Evolutionary conservation across 139 green algal species (phyloP), one percentile per base, ranked within the genome.

Genomic region (Chlorella vulgaris): DNA sequence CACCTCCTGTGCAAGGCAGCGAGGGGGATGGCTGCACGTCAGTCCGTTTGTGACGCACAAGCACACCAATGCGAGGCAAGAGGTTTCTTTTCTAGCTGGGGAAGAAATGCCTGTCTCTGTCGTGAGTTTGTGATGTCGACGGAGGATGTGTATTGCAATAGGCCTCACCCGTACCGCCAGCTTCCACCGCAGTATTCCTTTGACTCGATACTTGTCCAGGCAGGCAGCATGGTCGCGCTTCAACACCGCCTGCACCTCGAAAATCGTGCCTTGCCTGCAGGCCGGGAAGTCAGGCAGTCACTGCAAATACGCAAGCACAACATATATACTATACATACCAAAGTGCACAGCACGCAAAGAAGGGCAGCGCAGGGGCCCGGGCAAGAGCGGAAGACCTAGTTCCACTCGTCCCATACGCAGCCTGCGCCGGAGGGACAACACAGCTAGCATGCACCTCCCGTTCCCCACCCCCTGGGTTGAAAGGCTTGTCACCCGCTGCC

Each of bases 231-330:
- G 39, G 51, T 79, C 62, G 8, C 55, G 60, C 39, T 80, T 85
- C 19, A 85, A 66, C 19, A 85, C 47, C 15, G 51, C 55, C 67
- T 85, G 80, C 43, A 85, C 81, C 7, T 85, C 80, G 50, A 38
- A 80, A 2, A 85, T 29, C 36, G 70, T 81, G 51, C 80, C 80
- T 2, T 42, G 74, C 63, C 68, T 80, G 58, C 26, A 39, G 0
- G 4, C 6, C 36, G 51, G 4, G 39, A 3, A 7, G 5, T 15
- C 6, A 15, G 62, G 62, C 29, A 31, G n/a, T n/a, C n/a, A 31
- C 15, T 15, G 2, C 28, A n/a, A 38, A 2, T 35, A 2, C 7
- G 31, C 29, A 47, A 29, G 3, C 63, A 70, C 35, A 10, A 29
- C 19, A 29, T 29, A 70, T 28, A 8, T 7, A 22, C 8, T 22